Evolutionary conservation across 2,329 filamentous ascomycete species (phyloP).

Genomic region (Fusarium sp.): DNA sequence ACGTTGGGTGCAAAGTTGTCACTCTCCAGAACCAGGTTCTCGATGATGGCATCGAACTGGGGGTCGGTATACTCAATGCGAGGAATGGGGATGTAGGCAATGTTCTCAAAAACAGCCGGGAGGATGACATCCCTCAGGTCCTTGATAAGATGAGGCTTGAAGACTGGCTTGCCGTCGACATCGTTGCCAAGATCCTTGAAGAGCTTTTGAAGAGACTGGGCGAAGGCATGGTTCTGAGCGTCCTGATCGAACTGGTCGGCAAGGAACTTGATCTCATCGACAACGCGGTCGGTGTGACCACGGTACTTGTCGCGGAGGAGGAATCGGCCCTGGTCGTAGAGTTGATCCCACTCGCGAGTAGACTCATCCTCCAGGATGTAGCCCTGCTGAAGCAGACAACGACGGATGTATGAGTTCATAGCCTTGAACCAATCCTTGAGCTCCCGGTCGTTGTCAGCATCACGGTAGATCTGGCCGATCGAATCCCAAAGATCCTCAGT

Average conservation of each 20-base stretch:
- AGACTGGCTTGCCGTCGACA: slow-evolving; percentile 79
- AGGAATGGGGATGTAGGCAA: slow-evolving; percentile 90
- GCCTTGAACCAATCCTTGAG: slow-evolving; percentile 88
- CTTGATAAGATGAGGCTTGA: slow-evolving; percentile 93
- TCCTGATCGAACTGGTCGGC: slow-evolving; percentile 89
- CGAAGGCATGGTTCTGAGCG: slow-evolving; percentile 83
- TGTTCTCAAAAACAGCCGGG: slow-evolving; percentile 79
- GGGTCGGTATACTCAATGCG: slow-evolving; percentile 91
- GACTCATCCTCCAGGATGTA: slow-evolving; percentile 86
- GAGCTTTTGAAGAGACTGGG: slow-evolving; percentile 76
- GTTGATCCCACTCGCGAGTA: slow-evolving; percentile 79
- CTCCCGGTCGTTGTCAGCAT: slow-evolving; percentile 86
- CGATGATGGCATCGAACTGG: slow-evolving; percentile 84
- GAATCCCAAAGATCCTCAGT: slow-evolving; percentile 84
- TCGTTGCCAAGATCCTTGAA: slow-evolving; percentile 90
- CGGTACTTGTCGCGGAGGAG: slow-evolving; percentile 90
- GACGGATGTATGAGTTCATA: slow-evolving; percentile 78
- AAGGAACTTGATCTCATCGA: slow-evolving; percentile 91
- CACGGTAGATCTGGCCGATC: slow-evolving; percentile 83
- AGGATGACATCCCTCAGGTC: slow-evolving; percentile 88
- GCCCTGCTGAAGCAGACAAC: slow-evolving; percentile 85
- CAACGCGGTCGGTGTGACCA: slow-evolving; percentile 80
- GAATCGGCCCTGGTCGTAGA: slow-evolving; percentile 86
- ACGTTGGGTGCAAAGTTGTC: slow-evolving; percentile 97
- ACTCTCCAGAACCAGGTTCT: slow-evolving; percentile 94